A percentile compares a stretch with the other conserved stretches of the same genome.
phyloP scores from a whole-genome alignment of 2,329 filamentous ascomycete genomes.

The Penicillium sp. region DNA sequence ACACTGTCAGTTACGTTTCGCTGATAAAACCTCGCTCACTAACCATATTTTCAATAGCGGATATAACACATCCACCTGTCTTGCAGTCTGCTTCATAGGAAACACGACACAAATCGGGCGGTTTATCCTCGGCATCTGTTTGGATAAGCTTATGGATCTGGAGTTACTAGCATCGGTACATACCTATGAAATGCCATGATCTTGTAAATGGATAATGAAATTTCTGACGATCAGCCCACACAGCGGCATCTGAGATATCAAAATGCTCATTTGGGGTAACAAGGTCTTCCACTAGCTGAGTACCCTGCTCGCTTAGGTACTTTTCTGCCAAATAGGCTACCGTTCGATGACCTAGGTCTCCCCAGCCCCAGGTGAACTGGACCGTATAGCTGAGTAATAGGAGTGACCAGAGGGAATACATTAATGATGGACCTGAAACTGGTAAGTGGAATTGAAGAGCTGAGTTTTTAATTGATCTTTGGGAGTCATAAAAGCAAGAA shows the following conservation, averaged over 20 bases:
- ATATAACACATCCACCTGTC: slow-evolving; percentile 5
- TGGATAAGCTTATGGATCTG: no score
- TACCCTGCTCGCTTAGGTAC: slow-evolving; percentile 3
- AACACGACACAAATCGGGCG: no score
- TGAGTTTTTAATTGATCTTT: no score
- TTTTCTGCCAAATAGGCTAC: slow-evolving; percentile 12
- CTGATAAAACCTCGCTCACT: background rate
- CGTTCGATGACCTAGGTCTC: slow-evolving; percentile 12
- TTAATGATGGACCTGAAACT: no score
- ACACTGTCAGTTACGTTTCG: no score
- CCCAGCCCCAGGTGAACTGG: no score
- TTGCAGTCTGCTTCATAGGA: slow-evolving; percentile 1
- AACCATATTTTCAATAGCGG: slow-evolving; percentile 14
- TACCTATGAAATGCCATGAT: slow-evolving; percentile 12
- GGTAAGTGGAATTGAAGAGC: no score
- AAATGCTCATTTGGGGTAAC: background rate
- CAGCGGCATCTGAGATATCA: slow-evolving; percentile 10
- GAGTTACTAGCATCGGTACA: background rate
- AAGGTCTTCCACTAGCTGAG: no score
- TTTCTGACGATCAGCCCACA: slow-evolving; percentile 7
- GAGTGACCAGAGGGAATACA: no score
- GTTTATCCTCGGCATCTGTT: slow-evolving; percentile 1
- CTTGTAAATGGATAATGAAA: slow-evolving; percentile 1
- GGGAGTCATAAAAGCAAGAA: no score
- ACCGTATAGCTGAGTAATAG: no score